Evolutionary conservation across 2,329 filamentous ascomycete genomes (phyloP), one percentile per base, ranked within the genome.

Genomic region (Colletotrichum orbiculare): DNA sequence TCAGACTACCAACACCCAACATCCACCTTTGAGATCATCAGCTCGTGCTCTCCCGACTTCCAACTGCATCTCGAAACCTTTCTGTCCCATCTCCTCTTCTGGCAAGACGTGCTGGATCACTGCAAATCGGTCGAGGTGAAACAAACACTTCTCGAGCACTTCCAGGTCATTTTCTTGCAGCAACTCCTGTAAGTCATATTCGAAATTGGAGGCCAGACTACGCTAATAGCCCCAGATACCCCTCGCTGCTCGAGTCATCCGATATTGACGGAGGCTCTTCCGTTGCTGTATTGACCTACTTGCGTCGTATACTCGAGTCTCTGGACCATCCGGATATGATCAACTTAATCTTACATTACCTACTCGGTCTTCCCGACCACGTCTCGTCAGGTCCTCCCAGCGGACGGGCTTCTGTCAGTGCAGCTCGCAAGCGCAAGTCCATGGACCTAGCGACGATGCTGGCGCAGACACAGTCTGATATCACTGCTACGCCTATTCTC

Each of bases 61-160:
- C 91, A 93, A 72, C 86, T 89, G n/a, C 93, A 97, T 71, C 87
- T 98, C 73, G 90, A 95, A 59, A 97, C 94, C 0, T 99, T 99
- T 73, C 84, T 99, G 46, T 97, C 96, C 1, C 96, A 98, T 74
- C 85, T 99, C 53, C 83, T 96, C 6, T 99, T 99, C 74, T 99
- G 96, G 96, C 96, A 99, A 79, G 96, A 99, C 76, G 94, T 97
- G 39, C 82, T 99, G 66, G 96, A 98, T 75, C 95, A 98, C 77
- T 99, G 96, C 80, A 89, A 90, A 72, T 98, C 95, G 4, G 84
- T 89, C 1, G 95, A 98, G 74, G 93, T 99, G 70, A 96, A 95
- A 75, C 93, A 93, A 69, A 97, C 94, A 1, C 82, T 99, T 54
- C 84, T 99, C 38, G 96, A 99, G 75, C 96, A 99, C 78, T 99